phyloP scores from a whole-genome alignment of 495 filamentous ascomycete species.

The Terfezia claveryi region DNA sequence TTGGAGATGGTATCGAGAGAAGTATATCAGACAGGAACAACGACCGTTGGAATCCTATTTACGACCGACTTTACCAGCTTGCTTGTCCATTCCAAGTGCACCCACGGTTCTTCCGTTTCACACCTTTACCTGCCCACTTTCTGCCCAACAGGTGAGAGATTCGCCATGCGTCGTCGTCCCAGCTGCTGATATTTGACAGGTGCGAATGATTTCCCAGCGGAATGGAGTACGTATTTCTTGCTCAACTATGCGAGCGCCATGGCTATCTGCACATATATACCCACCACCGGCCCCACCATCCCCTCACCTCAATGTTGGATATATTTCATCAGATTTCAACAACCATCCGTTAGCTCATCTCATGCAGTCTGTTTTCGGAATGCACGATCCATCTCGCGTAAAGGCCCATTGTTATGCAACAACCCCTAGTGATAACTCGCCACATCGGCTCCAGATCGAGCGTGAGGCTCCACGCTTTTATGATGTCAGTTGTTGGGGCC shows the following conservation, averaged over 20 bases:
- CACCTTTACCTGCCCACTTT: constrained; percentile 87
- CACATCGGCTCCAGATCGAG: constrained; percentile 87
- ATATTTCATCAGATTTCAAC: constrained; percentile 97
- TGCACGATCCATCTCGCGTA: constrained; percentile 52
- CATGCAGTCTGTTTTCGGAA: constrained; percentile 97
- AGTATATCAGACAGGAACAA: constrained; percentile 39
- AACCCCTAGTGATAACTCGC: constrained; percentile 71
- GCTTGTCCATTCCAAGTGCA: constrained; percentile 62
- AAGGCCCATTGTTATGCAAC: constrained; percentile 95
- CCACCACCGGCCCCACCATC: constrained; percentile 61
- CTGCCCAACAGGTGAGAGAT: constrained; percentile 43
- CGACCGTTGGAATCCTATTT: constrained; percentile 39
- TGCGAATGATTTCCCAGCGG: constrained; percentile 83
- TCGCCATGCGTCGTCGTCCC: too few relatives aligned
- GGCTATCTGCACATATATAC: constrained; percentile 66
- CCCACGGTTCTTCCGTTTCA: constrained; percentile 97
- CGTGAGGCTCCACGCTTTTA: constrained; percentile 78
- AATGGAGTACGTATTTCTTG: constrained; percentile 87
- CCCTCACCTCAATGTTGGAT: constrained; percentile 73
- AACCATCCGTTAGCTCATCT: constrained; percentile 74
- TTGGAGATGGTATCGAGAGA: constrained; percentile 78
- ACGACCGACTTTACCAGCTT: constrained; percentile 52
- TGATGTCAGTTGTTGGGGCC: constrained; percentile 70
- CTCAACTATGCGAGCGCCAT: constrained; percentile 62
- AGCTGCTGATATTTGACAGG: constrained; percentile 12